Evolutionary conservation across 306 rosid genomes (phyloP).

Genomic region (Cucurbita maxima): DNA sequence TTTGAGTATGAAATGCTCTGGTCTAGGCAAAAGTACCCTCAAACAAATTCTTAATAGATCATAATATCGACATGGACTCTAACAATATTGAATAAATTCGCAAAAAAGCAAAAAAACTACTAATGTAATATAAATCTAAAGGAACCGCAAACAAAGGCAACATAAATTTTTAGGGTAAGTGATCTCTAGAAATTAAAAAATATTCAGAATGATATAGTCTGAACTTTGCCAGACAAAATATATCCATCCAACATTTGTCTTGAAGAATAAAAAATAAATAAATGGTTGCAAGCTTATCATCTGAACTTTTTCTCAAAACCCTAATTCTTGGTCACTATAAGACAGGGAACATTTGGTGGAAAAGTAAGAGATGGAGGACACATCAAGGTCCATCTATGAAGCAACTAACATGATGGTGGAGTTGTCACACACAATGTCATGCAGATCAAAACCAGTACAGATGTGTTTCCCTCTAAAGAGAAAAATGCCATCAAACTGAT

Average conservation of each 20-base stretch:
- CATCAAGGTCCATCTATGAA: conserved; percentile 25
- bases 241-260: not conserved
- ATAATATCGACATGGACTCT: not conserved
- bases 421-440: conserved; percentile 28
- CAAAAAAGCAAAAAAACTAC: not conserved
- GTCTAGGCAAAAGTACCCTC: not conserved
- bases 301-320: not conserved
- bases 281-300: not conserved
- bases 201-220: not conserved
- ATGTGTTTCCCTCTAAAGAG: conserved; percentile 2
- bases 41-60: not conserved
- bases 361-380: conserved; percentile 12
- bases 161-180: not conserved
- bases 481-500: conserved; percentile 29
- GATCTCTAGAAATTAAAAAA: not conserved
- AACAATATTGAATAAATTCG: not conserved
- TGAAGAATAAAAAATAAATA: not conserved
- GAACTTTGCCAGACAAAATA: conserved; percentile 6
- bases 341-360: conserved; percentile 23
- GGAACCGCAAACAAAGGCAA: not conserved
- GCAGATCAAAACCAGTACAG: conserved; percentile 17
- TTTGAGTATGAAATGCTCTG: not conserved
- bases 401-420: conserved; percentile 43
- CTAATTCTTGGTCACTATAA: conserved; percentile 7
- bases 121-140: not conserved